phyloP scores from a whole-genome alignment of 228 moss, liverwort and hornwort species.

The Sphagnum fallax region DNA sequence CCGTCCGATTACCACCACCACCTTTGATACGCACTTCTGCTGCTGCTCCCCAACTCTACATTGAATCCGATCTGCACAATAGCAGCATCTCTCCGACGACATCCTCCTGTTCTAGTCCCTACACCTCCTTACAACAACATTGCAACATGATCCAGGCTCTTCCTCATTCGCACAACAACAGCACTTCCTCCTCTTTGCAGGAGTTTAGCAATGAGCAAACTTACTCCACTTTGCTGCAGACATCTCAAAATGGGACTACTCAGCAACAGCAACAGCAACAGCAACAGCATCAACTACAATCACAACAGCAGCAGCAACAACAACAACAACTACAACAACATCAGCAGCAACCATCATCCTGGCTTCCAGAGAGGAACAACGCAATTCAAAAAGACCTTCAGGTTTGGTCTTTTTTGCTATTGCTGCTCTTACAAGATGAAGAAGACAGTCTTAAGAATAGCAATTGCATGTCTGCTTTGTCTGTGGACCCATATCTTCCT shows the following conservation, averaged over 20 bases:
- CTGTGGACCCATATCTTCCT: background rate
- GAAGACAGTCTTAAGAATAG: background rate
- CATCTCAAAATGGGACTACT: slow-evolving; percentile 1
- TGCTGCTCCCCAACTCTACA: background rate
- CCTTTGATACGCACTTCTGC: slow-evolving; percentile 3
- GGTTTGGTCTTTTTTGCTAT: background rate
- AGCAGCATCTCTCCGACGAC: background rate
- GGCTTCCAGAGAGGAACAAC: background rate
- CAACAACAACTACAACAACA: too few relatives aligned
- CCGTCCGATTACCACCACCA: background rate
- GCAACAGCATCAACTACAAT: too few relatives aligned
- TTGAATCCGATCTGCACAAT: background rate
- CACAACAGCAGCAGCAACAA: too few relatives aligned
- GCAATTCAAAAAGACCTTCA: background rate
- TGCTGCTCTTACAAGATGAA: background rate
- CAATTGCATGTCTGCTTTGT: background rate
- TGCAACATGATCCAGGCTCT: background rate
- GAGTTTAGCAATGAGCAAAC: slow-evolving; percentile 1
- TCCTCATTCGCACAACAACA: background rate
- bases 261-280: slow-evolving; percentile 1
- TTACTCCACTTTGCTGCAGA: background rate
- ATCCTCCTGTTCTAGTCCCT: background rate
- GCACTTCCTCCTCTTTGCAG: background rate
- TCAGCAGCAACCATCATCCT: background rate
- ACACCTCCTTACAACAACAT: background rate